Evolutionary conservation across 2,329 filamentous ascomycete genomes (phyloP), one percentile per base, ranked within the genome.

Genomic region (Corynespora cassiicola): DNA sequence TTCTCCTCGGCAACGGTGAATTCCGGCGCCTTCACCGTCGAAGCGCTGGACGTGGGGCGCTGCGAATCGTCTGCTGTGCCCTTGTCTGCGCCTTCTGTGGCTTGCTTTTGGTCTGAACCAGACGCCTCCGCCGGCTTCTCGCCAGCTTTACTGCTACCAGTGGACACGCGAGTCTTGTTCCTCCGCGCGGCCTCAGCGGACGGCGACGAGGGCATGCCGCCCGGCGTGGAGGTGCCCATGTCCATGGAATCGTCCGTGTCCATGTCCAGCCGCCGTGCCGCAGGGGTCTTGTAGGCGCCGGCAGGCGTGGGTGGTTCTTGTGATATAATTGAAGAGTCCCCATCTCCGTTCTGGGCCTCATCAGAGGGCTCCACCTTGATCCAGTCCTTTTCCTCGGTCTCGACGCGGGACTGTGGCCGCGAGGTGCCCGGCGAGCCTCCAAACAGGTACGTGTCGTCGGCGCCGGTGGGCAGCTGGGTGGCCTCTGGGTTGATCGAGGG

Each of bases 391-490:
- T 14, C 20, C 3, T 39, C 17, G n/a, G 50, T 45, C 16, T 27
- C 37, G 17, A 29, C 36, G n/a, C 39, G 43, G 6, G 58, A 50
- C 12, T 32, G 37, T 22, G 54, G 45, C 25, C 55, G 57, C 30
- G 50, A 50, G 29, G 60, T 48, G 7, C 64, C 65, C 33, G 62
- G 59, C 6, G 64, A 66, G 35, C 67, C 68, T 17, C 69, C 69
- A 51, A 71, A 72, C 33, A 75, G 42, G 48, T 73, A 75, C 14
- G 73, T 76, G 45, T 76, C 73, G 54, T 76, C 73, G 8, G 53
- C 65, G 25, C 73, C 73, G 7, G 51, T 27, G 19, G 45, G 48
- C 3, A 45, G 54, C 23, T 61, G 57, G 5, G 52, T 30, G 16
- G 51, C 45, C 14, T 56, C 58, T 7, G 43, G 52, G 15, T 57